A percentile compares a stretch with the other conserved stretches of the same genome.
These are phyloP conservation scores for Candida frijolesensis DNA, from an alignment of 1,139 yeast genomes.

Conservation along the genomic window DNA sequence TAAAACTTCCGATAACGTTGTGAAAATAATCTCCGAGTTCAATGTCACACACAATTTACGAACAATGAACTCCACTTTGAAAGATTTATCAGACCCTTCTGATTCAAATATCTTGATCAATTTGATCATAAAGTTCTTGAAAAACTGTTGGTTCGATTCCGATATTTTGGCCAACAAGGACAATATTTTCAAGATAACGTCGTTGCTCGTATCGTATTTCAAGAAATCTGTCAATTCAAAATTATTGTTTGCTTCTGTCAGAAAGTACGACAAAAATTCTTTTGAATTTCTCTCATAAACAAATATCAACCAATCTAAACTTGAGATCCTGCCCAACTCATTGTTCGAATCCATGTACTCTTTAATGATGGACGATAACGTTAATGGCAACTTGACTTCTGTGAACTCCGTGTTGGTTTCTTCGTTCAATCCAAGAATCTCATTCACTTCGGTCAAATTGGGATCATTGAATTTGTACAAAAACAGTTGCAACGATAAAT, in stretches of 20 bases:
- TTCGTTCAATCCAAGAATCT: constrained; percentile 35
- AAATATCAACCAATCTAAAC: constrained; percentile 89
- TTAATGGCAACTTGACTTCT: constrained; percentile 39
- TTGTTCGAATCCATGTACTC: constrained; percentile 47
- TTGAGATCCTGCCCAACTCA: constrained; percentile 81
- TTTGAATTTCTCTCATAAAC: constrained; percentile 75
- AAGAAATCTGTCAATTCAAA: constrained; percentile 75
- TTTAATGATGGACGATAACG: constrained; percentile 37
- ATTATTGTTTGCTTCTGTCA: constrained; percentile 34
- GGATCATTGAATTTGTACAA: constrained; percentile 30
- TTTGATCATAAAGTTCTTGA: constrained; percentile 74
- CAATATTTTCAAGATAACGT: constrained; percentile 77
- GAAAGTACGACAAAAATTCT: constrained; percentile 52
- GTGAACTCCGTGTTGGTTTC: constrained; percentile 46
- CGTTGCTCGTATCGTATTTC: constrained; percentile 85
- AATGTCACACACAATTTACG: constrained; percentile 82
- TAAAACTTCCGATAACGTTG: constrained; percentile 77
- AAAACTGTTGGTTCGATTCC: constrained; percentile 76
- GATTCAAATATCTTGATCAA: constrained; percentile 66
- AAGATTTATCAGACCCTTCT: constrained; percentile 38
- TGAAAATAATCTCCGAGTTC: constrained; percentile 81
- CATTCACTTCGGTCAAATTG: constrained; percentile 18
- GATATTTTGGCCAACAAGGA: constrained; percentile 80
- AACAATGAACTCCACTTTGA: constrained; percentile 78
- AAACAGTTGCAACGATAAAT: constrained; percentile 36